A percentile compares a stretch with the other conserved stretches of the same genome.
These are phyloP conservation scores for Stromatinia cepivora DNA, from an alignment of 2,329 filamentous ascomycete species.

Conservation along the genomic window DNA sequence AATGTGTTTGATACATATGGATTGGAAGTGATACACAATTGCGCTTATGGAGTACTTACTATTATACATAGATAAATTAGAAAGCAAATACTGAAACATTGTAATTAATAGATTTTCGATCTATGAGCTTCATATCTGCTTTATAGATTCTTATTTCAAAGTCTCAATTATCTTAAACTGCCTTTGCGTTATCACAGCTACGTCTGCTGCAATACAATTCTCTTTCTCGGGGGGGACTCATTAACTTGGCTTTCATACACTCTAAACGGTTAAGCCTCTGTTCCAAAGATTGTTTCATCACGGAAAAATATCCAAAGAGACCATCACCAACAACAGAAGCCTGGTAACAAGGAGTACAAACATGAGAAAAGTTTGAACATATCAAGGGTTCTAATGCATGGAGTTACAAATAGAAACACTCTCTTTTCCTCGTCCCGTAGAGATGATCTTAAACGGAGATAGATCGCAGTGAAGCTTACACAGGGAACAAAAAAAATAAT, in stretches of 20 bases:
- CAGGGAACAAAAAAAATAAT: neutral
- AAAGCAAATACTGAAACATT: no score
- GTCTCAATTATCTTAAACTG: no score
- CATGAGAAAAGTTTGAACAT: neutral
- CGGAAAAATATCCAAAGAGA: neutral
- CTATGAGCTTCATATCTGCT: no score
- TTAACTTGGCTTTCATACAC: neutral
- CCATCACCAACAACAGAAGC: neutral
- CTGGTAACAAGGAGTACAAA: neutral
- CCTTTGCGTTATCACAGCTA: no score
- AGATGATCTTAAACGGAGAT: neutral
- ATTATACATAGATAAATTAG: no score
- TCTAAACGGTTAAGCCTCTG: neutral
- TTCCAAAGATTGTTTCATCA: neutral
- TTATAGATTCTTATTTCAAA: no score
- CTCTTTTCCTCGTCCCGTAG: neutral
- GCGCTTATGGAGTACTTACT: no score
- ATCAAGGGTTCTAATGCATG: neutral
- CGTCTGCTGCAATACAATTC: neutral
- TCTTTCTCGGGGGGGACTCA: neutral
- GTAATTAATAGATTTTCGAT: no score
- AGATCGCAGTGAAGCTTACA: no score
- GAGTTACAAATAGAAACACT: neutral
- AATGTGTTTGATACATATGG: no score
- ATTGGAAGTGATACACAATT: no score